phyloP scores from a whole-genome alignment of 1,139 yeast genomes.

The Meyerozyma elateridarum region DNA sequence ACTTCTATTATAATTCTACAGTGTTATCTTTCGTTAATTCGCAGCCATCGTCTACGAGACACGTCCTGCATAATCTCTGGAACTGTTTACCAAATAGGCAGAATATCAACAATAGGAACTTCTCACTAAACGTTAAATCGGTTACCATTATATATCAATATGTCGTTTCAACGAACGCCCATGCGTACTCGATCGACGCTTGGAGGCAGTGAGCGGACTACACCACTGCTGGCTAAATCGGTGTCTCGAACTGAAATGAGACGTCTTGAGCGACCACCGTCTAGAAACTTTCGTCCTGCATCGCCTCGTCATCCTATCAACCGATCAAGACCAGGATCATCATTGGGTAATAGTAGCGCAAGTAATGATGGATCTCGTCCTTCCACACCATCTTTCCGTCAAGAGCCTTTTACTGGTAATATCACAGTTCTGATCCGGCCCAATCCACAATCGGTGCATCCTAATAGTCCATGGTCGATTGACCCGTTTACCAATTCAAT shows the following conservation, averaged over 20 bases:
- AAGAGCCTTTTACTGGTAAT: constrained; percentile 46
- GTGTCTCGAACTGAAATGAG: constrained; percentile 1
- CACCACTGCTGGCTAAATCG: constrained; percentile 3
- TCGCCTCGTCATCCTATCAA: constrained; percentile 15
- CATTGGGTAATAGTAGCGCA: constrained; percentile 25
- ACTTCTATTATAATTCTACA: too few species aligned
- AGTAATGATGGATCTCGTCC: constrained; percentile 25
- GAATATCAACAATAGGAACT: constrained; percentile 2
- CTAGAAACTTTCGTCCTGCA: constrained; percentile 17
- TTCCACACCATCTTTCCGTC: constrained; percentile 30
- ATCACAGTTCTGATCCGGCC: constrained; percentile 53
- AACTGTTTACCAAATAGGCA: constrained; percentile 3
- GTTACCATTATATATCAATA: too few species aligned
- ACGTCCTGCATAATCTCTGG: too few species aligned
- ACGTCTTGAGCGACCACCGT: constrained; percentile 16
- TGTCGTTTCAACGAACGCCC: constrained; percentile 2
- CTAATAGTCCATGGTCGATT: constrained; percentile 40
- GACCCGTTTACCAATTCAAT: constrained; percentile 37
- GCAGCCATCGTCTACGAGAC: too few species aligned
- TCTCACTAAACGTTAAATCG: too few species aligned
- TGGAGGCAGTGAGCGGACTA: background rate
- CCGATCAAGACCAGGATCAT: constrained; percentile 33
- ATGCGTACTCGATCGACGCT: constrained; percentile 2
- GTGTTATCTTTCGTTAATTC: too few species aligned
- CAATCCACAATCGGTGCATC: constrained; percentile 37